Base-by-base conservation (phyloP, 768 basidiomycete genomes). In the Kwoniella mangroviensis region DNA sequence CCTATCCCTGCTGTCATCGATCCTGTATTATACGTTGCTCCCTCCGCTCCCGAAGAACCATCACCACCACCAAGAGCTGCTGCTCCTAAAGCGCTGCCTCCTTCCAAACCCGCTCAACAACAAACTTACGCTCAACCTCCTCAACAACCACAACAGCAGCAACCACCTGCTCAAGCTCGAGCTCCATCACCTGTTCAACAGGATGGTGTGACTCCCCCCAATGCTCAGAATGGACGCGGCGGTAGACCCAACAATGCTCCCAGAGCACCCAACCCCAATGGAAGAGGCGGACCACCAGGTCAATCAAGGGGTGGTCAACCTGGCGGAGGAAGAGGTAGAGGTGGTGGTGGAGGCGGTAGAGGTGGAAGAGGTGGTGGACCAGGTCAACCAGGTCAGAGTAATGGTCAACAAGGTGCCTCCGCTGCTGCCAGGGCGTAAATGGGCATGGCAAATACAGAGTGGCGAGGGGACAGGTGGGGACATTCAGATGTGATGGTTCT, bases 1-100 rank as follows among this genome's bases (percentile, higher is more conserved):
- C 91, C 96, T 13, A 98, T 98, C 78, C 96, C 96, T 6, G 90
- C 91, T 81, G 86, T 81, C 28, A 98, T 99, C 79, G 97, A 98
- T 82, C 90, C 91, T 73, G 90, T 90, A 4, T 85, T 99, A 68
- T 98, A 99, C 84, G 96, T 99, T 65, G 91, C 94, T 10, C 96
- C 94, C 11, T 72, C 71, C 21, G 76, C 79, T n/a, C 76, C 81
- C 19, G 73, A 75, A 4, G 75, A 69, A n/a, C 79, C 76, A 41
- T 70, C 68, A 7, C 51, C 72, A 17, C 69, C 77, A 12, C 75
- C 80, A 41, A 55, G 73, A 54, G 43, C 56, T 6, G 42, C 43
- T n/a, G 57, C 54, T 9, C 52, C 62, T 63, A 58, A 51, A 40
- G 45, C 41, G 4, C 60, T 62, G 26, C 49, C 71, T 54, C 61